These are phyloP conservation scores for Colletotrichum higginsianum DNA, from an alignment of 2,329 filamentous ascomycete species.

Conservation along the genomic window DNA sequence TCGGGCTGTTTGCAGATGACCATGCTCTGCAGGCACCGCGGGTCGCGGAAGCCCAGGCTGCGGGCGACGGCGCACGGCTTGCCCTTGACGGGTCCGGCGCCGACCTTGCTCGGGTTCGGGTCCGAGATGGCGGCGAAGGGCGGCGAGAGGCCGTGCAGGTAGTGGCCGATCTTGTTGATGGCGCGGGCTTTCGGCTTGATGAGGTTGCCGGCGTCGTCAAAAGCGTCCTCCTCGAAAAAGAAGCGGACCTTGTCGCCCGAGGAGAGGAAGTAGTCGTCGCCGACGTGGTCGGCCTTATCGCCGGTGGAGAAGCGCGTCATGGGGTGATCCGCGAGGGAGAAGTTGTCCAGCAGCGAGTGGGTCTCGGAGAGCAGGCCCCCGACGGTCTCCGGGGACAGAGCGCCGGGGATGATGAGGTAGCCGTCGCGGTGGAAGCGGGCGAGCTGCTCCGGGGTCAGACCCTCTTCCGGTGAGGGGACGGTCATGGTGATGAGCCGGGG, in stretches of 20 bases:
- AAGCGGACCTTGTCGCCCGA: constrained; percentile 94
- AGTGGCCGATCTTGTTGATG: constrained; percentile 92
- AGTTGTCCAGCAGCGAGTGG: constrained; percentile 78
- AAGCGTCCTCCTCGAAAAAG: constrained; percentile 98
- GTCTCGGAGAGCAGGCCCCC: constrained; percentile 81
- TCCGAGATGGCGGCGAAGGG: constrained; percentile 74
- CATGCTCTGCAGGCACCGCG: constrained; percentile 91
- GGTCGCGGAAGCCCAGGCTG: constrained; percentile 81
- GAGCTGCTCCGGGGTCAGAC: constrained; percentile 81
- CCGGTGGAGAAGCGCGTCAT: constrained; percentile 96
- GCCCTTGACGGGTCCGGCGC: constrained; percentile 48
- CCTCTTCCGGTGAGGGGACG: constrained; percentile 50
- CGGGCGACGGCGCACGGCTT: constrained; percentile 76
- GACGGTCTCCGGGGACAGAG: constrained; percentile 77
- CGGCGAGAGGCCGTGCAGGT: constrained; percentile 77
- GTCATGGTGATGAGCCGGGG: constrained; percentile 16
- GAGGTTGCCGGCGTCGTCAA: constrained; percentile 75
- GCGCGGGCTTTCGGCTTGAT: constrained; percentile 85
- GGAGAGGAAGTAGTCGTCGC: constrained; percentile 93
- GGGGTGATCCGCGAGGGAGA: constrained; percentile 87
- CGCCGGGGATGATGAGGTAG: constrained; percentile 89
- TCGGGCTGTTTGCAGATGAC: constrained; percentile 98
- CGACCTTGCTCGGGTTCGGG: constrained; percentile 60
- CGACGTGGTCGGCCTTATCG: constrained; percentile 81
- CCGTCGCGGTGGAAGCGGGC: constrained; percentile 84